These are phyloP conservation scores for Penicillium robsamsonii DNA, from an alignment of 495 filamentous ascomycete species.

Conservation along the genomic window DNA sequence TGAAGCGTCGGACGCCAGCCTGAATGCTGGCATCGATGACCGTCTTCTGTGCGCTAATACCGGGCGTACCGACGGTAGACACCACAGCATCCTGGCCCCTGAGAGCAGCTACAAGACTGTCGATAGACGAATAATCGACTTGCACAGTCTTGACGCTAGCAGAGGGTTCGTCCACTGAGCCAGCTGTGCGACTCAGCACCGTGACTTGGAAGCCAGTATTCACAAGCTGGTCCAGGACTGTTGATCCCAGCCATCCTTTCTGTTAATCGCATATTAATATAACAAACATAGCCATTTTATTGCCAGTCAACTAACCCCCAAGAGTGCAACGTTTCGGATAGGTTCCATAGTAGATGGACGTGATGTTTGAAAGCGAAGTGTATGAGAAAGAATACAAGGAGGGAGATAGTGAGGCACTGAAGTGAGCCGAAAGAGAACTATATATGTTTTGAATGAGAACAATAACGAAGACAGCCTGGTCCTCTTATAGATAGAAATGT, in stretches of 20 bases:
- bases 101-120: conserved; percentile 27
- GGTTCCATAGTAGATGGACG: neutral
- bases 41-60: conserved; percentile 33
- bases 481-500: neutral
- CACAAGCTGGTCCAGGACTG: neutral
- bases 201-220: neutral
- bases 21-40: conserved; percentile 51
- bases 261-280: neutral
- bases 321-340: neutral
- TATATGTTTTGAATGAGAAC: neutral
- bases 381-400: neutral
- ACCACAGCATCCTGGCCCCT: conserved; percentile 39
- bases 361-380: neutral
- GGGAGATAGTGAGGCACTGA: too few relatives aligned
- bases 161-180: neutral
- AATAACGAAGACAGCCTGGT: neutral
- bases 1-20: conserved; percentile 53
- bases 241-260: conserved; percentile 1
- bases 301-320: neutral
- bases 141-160: neutral
- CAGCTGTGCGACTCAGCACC: neutral
- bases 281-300: neutral
- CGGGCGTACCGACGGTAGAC: conserved; percentile 28
- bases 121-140: conserved; percentile 26
- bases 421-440: neutral